Evolutionary conservation across 2,329 filamentous ascomycete species (phyloP), one percentile per base, ranked within the genome.

Genomic region (Mycocentrospora acerina): DNA sequence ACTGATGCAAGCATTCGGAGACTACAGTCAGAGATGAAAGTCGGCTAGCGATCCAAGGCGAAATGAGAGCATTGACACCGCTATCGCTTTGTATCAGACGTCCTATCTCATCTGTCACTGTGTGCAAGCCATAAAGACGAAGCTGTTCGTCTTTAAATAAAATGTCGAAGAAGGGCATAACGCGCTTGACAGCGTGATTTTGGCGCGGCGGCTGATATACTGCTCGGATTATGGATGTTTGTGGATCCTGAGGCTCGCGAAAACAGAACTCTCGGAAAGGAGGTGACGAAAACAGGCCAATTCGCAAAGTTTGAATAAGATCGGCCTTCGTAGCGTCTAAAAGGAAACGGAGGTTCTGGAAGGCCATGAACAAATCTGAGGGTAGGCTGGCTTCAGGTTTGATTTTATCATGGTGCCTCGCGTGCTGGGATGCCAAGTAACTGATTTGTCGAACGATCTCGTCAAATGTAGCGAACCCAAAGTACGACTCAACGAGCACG

Each of bases 1-100:
- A 47, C 40, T 79, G 74, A 4, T 59, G 57, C 7, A 70, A 18
- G 32, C 72, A 74, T 42, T 79, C 59, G 1, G 63, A 48, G 1
- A 77, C 26, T 24, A 80, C 68, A 3, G 73, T 69, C 0, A 79
- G 54, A 12, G 77, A 69, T 3, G 70, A 68, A 7, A 80, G 64
- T 0, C 67, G 27, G 0, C 37, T 38, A 2, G 62, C 63, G 0
- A 75, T 45, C 11, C 47, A 59, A 0, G 63, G 28, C 0, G 75
- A 72, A 1, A 78, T 39, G 5, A 75, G 44, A 1, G 60, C 57
- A 13, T 58, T 55, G 1, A 64, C 67, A 6, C 57, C 41, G 1
- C 59, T 50, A 5, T 77, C 69, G 1, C 55, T 46, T 35, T 70
- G 46, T 1, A 75, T 39, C 3, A 76, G 58, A 7, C 71, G 68